phyloP scores from a whole-genome alignment of 495 filamentous ascomycete species.

The Corynascus novoguineensis region DNA sequence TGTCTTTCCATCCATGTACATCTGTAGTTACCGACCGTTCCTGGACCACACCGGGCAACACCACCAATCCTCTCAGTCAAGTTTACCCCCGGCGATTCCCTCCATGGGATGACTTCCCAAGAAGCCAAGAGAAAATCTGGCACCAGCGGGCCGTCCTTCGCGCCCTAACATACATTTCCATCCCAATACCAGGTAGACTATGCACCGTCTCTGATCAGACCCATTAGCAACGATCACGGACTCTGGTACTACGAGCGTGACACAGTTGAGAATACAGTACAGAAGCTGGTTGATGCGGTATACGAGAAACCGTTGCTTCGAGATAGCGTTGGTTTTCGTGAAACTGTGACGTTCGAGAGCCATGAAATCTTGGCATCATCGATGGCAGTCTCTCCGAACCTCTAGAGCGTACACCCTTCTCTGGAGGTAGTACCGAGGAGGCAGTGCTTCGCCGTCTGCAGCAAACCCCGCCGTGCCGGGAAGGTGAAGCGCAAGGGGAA shows the following conservation, averaged over 20 bases:
- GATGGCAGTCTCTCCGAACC: constrained; percentile 13
- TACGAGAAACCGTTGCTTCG: constrained; percentile 27
- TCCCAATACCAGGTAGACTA: constrained; percentile 31
- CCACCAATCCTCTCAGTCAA: constrained; percentile 28
- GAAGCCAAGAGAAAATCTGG: constrained; percentile 27
- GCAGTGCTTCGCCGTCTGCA: constrained; percentile 9
- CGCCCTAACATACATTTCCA: constrained; percentile 23
- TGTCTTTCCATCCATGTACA: constrained; percentile 27
- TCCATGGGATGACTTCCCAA: constrained; percentile 30
- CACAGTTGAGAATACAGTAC: constrained; percentile 28
- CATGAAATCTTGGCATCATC: constrained; percentile 27
- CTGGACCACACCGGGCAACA: constrained; percentile 30
- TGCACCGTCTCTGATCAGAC: constrained; percentile 19
- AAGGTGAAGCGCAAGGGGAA: constrained; percentile 22
- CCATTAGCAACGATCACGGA: constrained; percentile 29
- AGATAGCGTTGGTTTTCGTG: constrained; percentile 21
- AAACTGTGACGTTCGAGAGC: constrained; percentile 33
- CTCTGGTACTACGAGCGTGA: constrained; percentile 29
- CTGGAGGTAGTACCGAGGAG: constrained; percentile 10
- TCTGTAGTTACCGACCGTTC: constrained; percentile 30
- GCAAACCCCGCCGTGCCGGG: constrained; percentile 11
- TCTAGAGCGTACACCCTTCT: constrained; percentile 18
- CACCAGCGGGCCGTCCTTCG: constrained; percentile 22
- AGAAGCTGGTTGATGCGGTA: constrained; percentile 25
- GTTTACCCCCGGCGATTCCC: constrained; percentile 32